Evolutionary conservation across 768 basidiomycete species (phyloP), one percentile per base, ranked within the genome.

Genomic region (Hydnum rufescens): DNA sequence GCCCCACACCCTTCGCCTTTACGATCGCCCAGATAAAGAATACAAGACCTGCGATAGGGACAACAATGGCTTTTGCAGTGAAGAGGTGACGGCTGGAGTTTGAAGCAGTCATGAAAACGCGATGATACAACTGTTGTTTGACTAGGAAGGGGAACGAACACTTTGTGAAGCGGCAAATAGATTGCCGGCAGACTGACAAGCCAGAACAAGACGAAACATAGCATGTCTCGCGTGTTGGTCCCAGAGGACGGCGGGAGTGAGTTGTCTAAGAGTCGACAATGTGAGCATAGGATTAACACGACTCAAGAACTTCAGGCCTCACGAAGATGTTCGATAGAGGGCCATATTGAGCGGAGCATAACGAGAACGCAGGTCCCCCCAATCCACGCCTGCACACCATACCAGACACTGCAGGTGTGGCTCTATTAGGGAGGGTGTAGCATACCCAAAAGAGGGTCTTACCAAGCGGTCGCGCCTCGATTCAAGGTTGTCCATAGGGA

Each of bases 131-230:
- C 13, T 13, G 23, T 3, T n/a, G 31, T 3, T 6, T 3, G 47
- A 30, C 53, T 8, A 46, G 42, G 44, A 56, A 36, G n/a, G n/a
- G n/a, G n/a, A 50, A 32, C 75, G 53, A 63, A 80, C 79, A 84
- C 80, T 60, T 80, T 73, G 67, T 88, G 82, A 47, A 86, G 76
- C 6, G 82, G 83, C 58, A 84, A 79, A 80, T 80, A 85, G 58
- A 86, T 78, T 18, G 78, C 77, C 5, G 82, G 82, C 29, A 87
- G 72, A 30, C 77, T 81, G 34, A 84, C 71, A 26, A 86, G 66
- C 79, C 82, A 88, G 70, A 87, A 90, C 54, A 89, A 69, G 71
- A 89, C 80, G 74, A 89, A 89, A 58, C 76, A 76, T 67, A 84
- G 66, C 58, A 80, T 82, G 65, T 82, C 76, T 51, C 74, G 72